These are phyloP conservation scores for Picochlorum sp. DNA, from an alignment of 139 green algal genomes.

Conservation along the genomic window DNA sequence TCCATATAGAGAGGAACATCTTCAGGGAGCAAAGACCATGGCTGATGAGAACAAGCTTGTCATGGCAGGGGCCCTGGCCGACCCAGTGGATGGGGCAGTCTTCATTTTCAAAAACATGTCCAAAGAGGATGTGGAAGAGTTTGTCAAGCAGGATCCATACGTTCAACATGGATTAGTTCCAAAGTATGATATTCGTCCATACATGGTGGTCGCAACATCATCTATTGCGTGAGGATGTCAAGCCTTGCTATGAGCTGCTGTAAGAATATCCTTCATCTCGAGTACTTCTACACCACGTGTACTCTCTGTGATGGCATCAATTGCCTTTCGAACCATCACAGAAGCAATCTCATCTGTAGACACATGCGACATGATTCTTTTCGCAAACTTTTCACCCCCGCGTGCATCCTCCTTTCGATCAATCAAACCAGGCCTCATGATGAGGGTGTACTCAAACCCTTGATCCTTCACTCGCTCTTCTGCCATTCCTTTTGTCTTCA, in stretches of 20 bases:
- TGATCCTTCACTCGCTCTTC: conserved; percentile 11
- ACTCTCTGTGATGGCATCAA: neutral
- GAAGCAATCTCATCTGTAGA: neutral
- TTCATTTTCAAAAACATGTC: conserved; percentile 52
- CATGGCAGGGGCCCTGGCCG: conserved; percentile 51
- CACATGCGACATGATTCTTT: neutral
- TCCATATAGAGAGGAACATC: conserved; percentile 53
- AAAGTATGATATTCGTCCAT: conserved; percentile 33
- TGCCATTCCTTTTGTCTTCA: conserved; percentile 23
- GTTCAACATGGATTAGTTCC: conserved; percentile 56
- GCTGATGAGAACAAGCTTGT: conserved; percentile 51
- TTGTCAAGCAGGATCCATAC: conserved; percentile 65
- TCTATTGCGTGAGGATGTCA: neutral
- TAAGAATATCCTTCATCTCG: conserved; percentile 13
- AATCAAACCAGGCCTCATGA: conserved; percentile 22
- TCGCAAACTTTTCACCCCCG: conserved; percentile 3
- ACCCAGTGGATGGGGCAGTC: conserved; percentile 51
- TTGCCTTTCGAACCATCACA: neutral
- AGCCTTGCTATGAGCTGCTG: neutral
- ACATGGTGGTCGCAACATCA: conserved; percentile 20
- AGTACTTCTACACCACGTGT: conserved; percentile 2
- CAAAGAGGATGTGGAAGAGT: conserved; percentile 55
- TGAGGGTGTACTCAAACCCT: conserved; percentile 9
- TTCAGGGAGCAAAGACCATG: conserved; percentile 47
- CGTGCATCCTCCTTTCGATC: conserved; percentile 11